Percentiles rank a stretch among this genome's conserved stretches.
These are phyloP conservation scores for Calonectria leucothoes DNA, from an alignment of 2,329 filamentous ascomycete species.

Conservation along the genomic window DNA sequence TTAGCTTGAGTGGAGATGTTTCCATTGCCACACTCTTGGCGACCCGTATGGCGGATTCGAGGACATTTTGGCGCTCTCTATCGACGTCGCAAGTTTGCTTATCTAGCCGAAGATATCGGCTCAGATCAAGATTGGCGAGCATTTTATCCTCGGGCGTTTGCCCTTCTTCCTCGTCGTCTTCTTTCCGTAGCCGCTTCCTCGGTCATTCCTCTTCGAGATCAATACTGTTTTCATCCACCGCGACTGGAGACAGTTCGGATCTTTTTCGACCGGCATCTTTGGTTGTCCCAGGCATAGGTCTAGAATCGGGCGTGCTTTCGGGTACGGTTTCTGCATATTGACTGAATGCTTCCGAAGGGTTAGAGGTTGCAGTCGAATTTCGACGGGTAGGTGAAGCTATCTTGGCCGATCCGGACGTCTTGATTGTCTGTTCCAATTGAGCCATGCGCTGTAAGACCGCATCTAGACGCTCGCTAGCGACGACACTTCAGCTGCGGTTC, in stretches of 20 bases:
- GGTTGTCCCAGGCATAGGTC: neutral
- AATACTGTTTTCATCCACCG: neutral
- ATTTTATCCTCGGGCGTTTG: conserved; percentile 3
- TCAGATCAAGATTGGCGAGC: conserved; percentile 7
- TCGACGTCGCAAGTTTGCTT: neutral
- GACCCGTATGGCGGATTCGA: conserved; percentile 2
- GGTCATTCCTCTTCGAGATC: neutral
- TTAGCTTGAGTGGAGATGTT: neutral
- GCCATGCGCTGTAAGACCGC: neutral
- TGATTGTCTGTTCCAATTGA: neutral
- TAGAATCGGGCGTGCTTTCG: neutral
- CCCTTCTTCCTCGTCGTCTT: neutral
- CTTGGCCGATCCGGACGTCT: neutral
- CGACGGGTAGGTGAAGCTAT: neutral
- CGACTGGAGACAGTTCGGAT: neutral
- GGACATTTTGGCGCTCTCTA: neutral
- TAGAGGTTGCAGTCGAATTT: neutral
- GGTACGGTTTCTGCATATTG: neutral
- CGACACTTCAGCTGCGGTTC: neutral
- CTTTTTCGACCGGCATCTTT: neutral
- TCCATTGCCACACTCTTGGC: conserved; percentile 9
- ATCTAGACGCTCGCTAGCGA: neutral
- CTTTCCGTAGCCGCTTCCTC: neutral
- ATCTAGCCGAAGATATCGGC: neutral
- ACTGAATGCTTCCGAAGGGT: neutral